Base-by-base conservation (phyloP, 169 alveolate species). In the Eimeria necatrix region DNA sequence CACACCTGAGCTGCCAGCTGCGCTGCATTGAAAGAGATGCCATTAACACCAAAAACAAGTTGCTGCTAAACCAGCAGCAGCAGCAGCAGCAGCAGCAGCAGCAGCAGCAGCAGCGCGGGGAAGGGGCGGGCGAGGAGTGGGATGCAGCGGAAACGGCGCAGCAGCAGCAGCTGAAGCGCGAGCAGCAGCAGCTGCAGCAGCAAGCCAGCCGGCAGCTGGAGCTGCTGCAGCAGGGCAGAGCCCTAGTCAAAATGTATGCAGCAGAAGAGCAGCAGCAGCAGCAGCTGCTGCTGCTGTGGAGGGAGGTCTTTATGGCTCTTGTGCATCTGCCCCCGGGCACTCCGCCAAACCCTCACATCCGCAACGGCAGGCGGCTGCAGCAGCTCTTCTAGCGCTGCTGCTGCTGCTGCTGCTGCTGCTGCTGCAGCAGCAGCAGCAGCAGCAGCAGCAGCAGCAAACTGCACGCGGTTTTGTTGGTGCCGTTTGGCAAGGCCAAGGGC, bases 201-300 rank as follows among this genome's bases (percentile, higher is more conserved):
- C 91, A 83, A 16, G 91, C 91, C 1, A n/a, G 20, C 9, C 7
- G 52, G 48, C 91, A 52, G 74, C 68, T 20, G 91, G 76, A 83
- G 74, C 74, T 78, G 87, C 87, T 78, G 87, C 87, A 78, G 87
- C 87, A 46, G 26, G 87, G 87, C 32, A 78, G 48, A 41, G 64
- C 87, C 16, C 49, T 78, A 64, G 49, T 78, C 32, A 46, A 78
- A 7, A 41, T 78, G 68, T 78, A 78, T 41, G 49, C 56, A 46
- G 87, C 68, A 48, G 87, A 78, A 41, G 64, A 78, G 46, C 68
- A 20, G 87, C 87, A 78, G 87, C 87, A 78, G 87, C 87, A 78
- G 64, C 87, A 22, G 46, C 64, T 78, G 46, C 32, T 78, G n/a
- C 53, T n/a, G 12, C 87, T 8, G 49, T 78, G 87, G 87, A 1